A percentile compares a stretch with the other conserved stretches of the same genome.
Evolutionary conservation across 2,329 filamentous ascomycete species (phyloP).

Genomic region (Penicillium polonicum): DNA sequence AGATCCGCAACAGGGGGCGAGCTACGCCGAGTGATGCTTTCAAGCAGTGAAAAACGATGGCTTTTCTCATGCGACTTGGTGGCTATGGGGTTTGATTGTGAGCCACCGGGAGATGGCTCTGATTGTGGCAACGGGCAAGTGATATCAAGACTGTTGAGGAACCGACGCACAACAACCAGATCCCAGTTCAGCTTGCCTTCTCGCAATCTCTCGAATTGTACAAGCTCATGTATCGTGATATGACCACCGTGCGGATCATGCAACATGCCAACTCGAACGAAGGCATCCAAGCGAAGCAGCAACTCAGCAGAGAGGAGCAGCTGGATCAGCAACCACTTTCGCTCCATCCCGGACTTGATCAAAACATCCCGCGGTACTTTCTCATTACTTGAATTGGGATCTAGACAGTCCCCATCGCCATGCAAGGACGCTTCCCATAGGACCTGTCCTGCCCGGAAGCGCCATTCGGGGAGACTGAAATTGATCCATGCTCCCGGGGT

Average conservation of each 20-base stretch:
- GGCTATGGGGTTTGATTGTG: not conserved
- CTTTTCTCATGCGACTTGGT: conserved; percentile 16
- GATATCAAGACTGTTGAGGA: conserved; percentile 53
- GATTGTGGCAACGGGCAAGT: conserved; percentile 20
- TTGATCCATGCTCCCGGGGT: conserved; percentile 49
- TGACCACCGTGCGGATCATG: conserved; percentile 39
- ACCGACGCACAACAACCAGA: conserved; percentile 53
- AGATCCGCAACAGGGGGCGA: conserved; percentile 14
- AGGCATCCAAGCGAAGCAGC: conserved; percentile 54
- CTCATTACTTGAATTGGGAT: conserved; percentile 7
- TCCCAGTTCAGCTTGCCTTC: conserved; percentile 58
- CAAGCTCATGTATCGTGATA: conserved; percentile 46
- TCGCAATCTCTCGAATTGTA: conserved; percentile 47
- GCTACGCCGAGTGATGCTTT: conserved; percentile 24
- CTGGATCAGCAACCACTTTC: conserved; percentile 56
- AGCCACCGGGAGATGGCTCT: not conserved
- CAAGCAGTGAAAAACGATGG: conserved; percentile 26
- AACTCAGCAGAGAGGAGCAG: conserved; percentile 56
- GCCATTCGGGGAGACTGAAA: conserved; percentile 48
- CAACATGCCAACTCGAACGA: conserved; percentile 43
- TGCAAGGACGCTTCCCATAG: conserved; percentile 44
- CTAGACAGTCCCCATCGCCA: conserved; percentile 35
- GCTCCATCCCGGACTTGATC: conserved; percentile 38
- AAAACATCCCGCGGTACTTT: conserved; percentile 23
- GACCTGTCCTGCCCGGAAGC: conserved; percentile 47